Evolutionary conservation across 2,329 filamentous ascomycete species (phyloP).

Genomic region (Cladobotryum protrusum): DNA sequence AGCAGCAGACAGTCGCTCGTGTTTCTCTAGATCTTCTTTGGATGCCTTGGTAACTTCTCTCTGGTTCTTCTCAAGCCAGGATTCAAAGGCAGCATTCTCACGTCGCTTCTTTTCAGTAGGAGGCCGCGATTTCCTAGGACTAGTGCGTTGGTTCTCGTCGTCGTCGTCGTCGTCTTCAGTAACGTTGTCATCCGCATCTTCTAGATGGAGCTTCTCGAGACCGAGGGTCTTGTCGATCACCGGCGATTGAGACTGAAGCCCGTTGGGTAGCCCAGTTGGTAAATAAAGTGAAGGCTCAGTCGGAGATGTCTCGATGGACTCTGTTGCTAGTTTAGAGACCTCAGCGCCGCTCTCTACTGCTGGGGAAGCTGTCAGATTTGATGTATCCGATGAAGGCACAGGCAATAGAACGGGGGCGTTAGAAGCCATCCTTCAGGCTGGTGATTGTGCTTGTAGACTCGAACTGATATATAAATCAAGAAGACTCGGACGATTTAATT

Average conservation of each 20-base stretch:
- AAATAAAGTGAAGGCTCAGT: not conserved
- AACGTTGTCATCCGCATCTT: not conserved
- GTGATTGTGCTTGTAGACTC: no score
- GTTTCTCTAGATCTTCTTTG: slow-evolving; percentile 14
- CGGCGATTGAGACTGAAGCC: not conserved
- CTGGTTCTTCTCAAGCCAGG: slow-evolving; percentile 33
- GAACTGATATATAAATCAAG: no score
- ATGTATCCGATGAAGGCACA: not conserved
- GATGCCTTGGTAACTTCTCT: slow-evolving; percentile 26
- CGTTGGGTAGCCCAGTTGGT: not conserved
- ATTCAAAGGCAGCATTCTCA: slow-evolving; percentile 46
- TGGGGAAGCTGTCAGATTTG: not conserved
- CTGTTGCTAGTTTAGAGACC: not conserved
- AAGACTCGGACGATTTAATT: no score
- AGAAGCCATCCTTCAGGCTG: not conserved
- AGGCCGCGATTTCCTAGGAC: slow-evolving; percentile 26
- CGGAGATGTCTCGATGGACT: not conserved
- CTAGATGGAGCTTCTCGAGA: not conserved
- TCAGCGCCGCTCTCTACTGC: not conserved
- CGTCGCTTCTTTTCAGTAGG: slow-evolving; percentile 42
- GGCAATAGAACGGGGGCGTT: not conserved
- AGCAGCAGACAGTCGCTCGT: slow-evolving; percentile 26
- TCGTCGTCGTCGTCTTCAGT: not conserved
- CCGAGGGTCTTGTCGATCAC: not conserved
- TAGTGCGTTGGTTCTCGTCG: slow-evolving; percentile 12